Evolutionary conservation across 2,329 filamentous ascomycete genomes (phyloP).

Genomic region (Akanthomyces lecanii): DNA sequence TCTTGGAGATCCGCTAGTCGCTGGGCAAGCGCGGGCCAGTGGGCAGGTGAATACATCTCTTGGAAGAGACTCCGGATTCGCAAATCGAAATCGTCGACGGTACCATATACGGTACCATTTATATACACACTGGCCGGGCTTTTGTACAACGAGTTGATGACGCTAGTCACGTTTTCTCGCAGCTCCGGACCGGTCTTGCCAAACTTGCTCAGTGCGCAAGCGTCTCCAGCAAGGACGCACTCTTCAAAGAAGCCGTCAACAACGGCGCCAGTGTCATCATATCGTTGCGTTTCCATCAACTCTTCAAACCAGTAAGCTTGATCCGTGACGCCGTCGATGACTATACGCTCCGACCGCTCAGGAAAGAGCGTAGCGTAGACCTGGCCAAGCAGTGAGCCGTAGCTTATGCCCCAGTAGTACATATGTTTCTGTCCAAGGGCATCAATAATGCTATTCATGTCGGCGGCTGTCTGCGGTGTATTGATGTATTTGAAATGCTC

Average conservation of each 20-base stretch:
- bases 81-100: slow-evolving; percentile 34
- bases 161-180: neutral
- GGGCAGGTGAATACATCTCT: slow-evolving; percentile 34
- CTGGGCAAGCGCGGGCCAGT: slow-evolving; percentile 34
- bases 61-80: slow-evolving; percentile 36
- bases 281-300: neutral
- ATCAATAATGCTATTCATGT: slow-evolving; percentile 48
- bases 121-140: slow-evolving; percentile 33
- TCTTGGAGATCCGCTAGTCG: slow-evolving; percentile 32
- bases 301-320: slow-evolving; percentile 8
- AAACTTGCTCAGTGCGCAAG: slow-evolving; percentile 3
- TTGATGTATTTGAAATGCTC: slow-evolving; percentile 43
- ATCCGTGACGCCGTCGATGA: slow-evolving; percentile 22
- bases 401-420: slow-evolving; percentile 41
- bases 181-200: neutral
- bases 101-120: slow-evolving; percentile 36
- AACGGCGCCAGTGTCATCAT: neutral
- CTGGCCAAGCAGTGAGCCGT: slow-evolving; percentile 30
- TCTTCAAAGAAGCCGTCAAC: slow-evolving; percentile 13
- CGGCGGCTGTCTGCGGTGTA: slow-evolving; percentile 46
- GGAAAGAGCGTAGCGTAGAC: slow-evolving; percentile 29
- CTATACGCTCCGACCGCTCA: slow-evolving; percentile 18
- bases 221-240: slow-evolving; percentile 2
- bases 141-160: slow-evolving; percentile 8
- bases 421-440: slow-evolving; percentile 31